A percentile compares a stretch with the other conserved stretches of the same genome.
These are phyloP conservation scores for Yarrowia sp. DNA, from an alignment of 805 yeast species.

Conservation along the genomic window DNA sequence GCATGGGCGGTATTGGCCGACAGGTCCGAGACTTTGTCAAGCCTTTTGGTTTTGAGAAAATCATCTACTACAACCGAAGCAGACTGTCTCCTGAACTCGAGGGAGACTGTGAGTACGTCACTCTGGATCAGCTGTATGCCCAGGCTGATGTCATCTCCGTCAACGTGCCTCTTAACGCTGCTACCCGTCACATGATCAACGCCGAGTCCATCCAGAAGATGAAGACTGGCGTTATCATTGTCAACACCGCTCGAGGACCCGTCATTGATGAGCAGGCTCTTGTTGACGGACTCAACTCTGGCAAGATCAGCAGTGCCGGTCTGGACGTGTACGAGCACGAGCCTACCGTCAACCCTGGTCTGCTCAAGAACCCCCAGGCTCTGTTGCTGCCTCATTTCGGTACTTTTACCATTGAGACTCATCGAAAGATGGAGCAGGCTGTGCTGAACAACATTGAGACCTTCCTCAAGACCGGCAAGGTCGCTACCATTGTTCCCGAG, in stretches of 20 bases:
- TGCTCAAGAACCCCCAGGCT: constrained; percentile 46
- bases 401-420: constrained; percentile 41
- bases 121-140: constrained; percentile 62
- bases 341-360: constrained; percentile 50
- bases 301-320: constrained; percentile 51
- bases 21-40: constrained; percentile 67
- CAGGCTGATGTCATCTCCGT: constrained; percentile 68
- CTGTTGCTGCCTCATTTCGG: constrained; percentile 56
- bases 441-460: constrained; percentile 63
- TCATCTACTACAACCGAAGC: constrained; percentile 70
- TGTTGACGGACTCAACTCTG: constrained; percentile 45
- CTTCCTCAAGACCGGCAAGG: constrained; percentile 62
- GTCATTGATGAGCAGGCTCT: constrained; percentile 54
- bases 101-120: constrained; percentile 65
- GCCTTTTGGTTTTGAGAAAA: constrained; percentile 73
- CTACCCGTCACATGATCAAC: constrained; percentile 60
- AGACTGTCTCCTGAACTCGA: constrained; percentile 61
- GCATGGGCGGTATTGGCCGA: constrained; percentile 89
- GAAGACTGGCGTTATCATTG: constrained; percentile 52
- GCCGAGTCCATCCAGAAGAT: constrained; percentile 45
- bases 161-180: constrained; percentile 70
- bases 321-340: constrained; percentile 58
- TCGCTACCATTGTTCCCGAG: constrained; percentile 78
- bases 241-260: constrained; percentile 60
- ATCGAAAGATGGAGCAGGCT: constrained; percentile 72